Base-by-base conservation (phyloP, 495 filamentous ascomycete genomes). In the Podospora anserina region DNA sequence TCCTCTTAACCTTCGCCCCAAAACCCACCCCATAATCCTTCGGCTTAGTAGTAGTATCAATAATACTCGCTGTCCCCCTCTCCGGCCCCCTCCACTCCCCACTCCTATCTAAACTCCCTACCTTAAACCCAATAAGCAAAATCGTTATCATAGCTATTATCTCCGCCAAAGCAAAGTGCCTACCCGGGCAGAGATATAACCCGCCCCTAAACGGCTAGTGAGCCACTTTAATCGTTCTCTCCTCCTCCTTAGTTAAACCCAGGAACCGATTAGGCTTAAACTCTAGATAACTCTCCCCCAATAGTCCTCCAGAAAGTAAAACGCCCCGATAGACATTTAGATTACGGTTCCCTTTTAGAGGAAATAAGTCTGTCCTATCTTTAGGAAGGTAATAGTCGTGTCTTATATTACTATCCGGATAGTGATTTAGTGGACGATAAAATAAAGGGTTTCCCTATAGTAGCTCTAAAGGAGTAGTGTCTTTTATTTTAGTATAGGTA, bases 41-140 rank as follows among this genome's bases (percentile, higher is more conserved):
- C 0, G 68, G 71, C 66, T 73, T 72, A 5, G 71, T 61, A 6
- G 70, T 66, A 0, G 71, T 66, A 53, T 73, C 68, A 26, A 73
- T 63, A 5, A 73, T 7, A 16, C 63, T 70, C 18, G 58, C 19
- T 0, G 65, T 49, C 9, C 65, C 66, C 13, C 58, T 63, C 3
- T 18, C 5, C 1, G 71, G 71, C 56, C 70, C 9, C 32, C 58
- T 56, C 68, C 63, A 68, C 53, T 49, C 32, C 19, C 3, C 53
- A 1, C 6, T 6, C 2, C 63, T 60, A 9, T 58, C 63, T 20
- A 67, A 54, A 0, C 68, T 65, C 32, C 68, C 27, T 1, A 72
- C 18, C 16, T 72, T 68, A 56, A 60, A 72, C 16, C 62, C 66
- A 2, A 72, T 34, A 44, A 70, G 26, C 23, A 72, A 13, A 7